Evolutionary conservation across 2,329 filamentous ascomycete genomes (phyloP), one percentile per base, ranked within the genome.

Genomic region (Ophiostoma sp.): DNA sequence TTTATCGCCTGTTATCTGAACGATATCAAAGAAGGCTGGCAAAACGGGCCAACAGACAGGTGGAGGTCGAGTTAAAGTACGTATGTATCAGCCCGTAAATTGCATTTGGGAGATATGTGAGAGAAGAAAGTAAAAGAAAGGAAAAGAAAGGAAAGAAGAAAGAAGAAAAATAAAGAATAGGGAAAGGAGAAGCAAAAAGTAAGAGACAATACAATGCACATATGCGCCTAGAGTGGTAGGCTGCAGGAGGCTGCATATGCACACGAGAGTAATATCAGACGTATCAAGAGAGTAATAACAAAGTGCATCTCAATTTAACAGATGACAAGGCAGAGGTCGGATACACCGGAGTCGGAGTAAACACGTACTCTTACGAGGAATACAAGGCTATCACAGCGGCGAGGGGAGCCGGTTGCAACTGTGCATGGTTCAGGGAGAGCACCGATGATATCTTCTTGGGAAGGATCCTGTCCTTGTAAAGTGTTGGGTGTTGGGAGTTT

Each of bases 1-100:
- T 14, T 47, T 11, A 16, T 14, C n/a, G 45, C 1, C 11, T 14
- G 14, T 47, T 47, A 47, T 47, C n/a, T 47, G 5, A 47, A 16
- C n/a, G 45, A n/a, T 47, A 47, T 47, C 5, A 47, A 27, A 27
- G 27, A 27, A 16, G 45, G 14, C 5, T 47, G 4, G 45, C 45
- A 18, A 18, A 18, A n/a, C 49, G 49, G 49, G 49, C 49, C 47
- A 55, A 55, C 49, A 55, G 49, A 55, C 49, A 52, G 27, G 47
- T 55, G 49, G 49, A 55, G 27, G 49, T 47, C n/a, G 45, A 12
- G 45, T 47, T n/a, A 47, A 47, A 47, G 14, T 47, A 47, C 45
- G n/a, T 47, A 47, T 47, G 14, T 16, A 47, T 4, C 2, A 11
- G 14, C 42, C 14, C 42, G 42, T 14, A 47, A 14, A 47, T 47